Percentiles rank a stretch among this genome's conserved stretches.
These are phyloP conservation scores for Bacterosira constricta DNA, from an alignment of 108 stramenopile genomes.

Conservation along the genomic window DNA sequence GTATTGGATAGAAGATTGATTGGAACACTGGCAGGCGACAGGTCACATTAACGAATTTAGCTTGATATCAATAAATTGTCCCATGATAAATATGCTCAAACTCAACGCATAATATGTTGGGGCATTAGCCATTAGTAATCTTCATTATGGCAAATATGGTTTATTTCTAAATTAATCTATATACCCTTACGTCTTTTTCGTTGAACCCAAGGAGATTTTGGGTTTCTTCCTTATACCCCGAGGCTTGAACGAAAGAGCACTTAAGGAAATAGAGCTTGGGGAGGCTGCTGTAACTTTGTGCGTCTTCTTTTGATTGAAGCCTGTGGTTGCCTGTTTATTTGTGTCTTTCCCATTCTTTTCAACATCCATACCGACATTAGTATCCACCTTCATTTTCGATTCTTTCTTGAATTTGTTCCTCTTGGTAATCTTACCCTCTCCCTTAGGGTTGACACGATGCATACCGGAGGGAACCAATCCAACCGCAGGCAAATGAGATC, in stretches of 20 bases:
- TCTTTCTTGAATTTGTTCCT: slow-evolving; percentile 55
- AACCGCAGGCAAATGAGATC: slow-evolving; percentile 84
- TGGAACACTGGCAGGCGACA: too few relatives aligned
- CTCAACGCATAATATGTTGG: not conserved
- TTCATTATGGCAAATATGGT: not conserved
- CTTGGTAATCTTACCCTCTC: slow-evolving; percentile 73
- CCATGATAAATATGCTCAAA: not conserved
- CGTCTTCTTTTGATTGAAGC: not conserved
- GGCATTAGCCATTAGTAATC: not conserved
- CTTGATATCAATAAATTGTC: too few relatives aligned
- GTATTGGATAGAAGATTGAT: slow-evolving; percentile 63
- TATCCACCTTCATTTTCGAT: not conserved
- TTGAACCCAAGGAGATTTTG: slow-evolving; percentile 23
- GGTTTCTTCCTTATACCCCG: slow-evolving; percentile 32
- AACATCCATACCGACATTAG: slow-evolving; percentile 19
- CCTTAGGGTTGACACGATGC: slow-evolving; percentile 83
- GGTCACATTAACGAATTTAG: too few relatives aligned
- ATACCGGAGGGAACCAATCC: slow-evolving; percentile 75
- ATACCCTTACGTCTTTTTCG: not conserved
- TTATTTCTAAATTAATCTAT: not conserved
- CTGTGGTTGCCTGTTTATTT: not conserved
- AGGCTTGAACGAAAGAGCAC: slow-evolving; percentile 49
- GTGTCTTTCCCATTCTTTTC: slow-evolving; percentile 5
- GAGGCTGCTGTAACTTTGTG: not conserved
- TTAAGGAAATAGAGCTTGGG: slow-evolving; percentile 32